Evolutionary conservation across 306 rosid species (phyloP), one percentile per base, ranked within the genome.

Genomic region (Sicyos edulis): DNA sequence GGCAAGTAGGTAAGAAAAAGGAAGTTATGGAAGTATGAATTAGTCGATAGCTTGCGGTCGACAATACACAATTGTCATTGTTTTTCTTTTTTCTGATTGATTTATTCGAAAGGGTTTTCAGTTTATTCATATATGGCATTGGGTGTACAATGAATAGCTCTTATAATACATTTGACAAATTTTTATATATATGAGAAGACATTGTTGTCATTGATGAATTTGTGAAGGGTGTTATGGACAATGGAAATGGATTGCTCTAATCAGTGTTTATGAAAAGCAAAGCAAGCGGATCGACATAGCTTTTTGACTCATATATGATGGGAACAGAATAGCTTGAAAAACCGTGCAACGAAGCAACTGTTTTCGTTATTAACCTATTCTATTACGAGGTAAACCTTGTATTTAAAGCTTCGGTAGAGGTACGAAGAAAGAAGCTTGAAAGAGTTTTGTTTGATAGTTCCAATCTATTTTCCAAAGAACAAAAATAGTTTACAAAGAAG

Each of bases 61-160:
- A 66, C 71, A 66, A 66, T 45, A 7, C 69, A 40, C 32, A 3
- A 66, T 66, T 44, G 54, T 68, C 72, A 7, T 12, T 12, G 6
- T 10, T 49, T 45, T 21, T 40, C 26, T 4, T 10, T 49, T 45
- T 21, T 40, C 26, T 4, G 10, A 20, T 42, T 64, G 29, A 14
- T 64, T 19, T 64, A 24, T 17, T 42, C 17, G 29, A 32, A 61
- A 62, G 15, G 26, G 9, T 40, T 47, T 37, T 67, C 32, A 7
- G 14, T 67, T 21, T 10, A 42, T 66, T 67, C 19, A 19, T 67
- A 45, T 19, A n/a, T 22, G 54, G 19, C 72, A 22, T 47, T 67
- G 47, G 11, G 72, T 67, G 56, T 67, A 67, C 72, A 67, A 67
- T 47, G 22, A 42, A 49, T 49, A 67, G 56, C 1, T 19, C 17